Conservation (phyloP, 306 rosid genomes). For the Cucumis sativus region DNA sequence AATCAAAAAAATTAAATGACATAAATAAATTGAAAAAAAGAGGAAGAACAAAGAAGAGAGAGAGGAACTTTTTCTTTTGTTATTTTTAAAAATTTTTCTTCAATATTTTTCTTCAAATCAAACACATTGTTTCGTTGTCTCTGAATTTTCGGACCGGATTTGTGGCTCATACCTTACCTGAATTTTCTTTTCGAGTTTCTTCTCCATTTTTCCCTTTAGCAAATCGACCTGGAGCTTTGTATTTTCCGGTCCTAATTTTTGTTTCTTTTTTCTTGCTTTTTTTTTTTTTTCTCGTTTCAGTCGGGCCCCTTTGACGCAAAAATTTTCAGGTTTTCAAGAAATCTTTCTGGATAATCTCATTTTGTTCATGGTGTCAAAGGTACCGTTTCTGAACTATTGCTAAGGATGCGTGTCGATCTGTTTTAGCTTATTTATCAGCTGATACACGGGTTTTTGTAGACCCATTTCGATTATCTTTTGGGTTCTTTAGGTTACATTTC, state of each 20-base stretch:
- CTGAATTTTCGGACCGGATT: conserved; percentile 29
- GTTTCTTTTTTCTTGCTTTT: neutral
- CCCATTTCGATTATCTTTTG: neutral
- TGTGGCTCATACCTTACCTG: neutral
- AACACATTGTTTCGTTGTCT: conserved; percentile 3
- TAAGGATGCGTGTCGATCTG: conserved; percentile 3
- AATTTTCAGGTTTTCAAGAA: neutral
- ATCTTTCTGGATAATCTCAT: neutral
- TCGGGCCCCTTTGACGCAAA: neutral
- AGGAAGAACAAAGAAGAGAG: neutral
- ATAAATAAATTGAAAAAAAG: neutral
- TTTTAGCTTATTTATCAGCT: neutral
- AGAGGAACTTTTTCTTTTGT: neutral
- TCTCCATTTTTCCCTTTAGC: neutral
- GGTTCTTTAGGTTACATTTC: neutral
- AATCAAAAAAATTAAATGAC: neutral
- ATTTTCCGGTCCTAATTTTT: neutral
- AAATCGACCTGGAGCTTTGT: neutral
- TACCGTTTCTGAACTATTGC: neutral
- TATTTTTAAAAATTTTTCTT: neutral
- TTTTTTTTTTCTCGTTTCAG: neutral
- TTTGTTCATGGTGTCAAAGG: neutral
- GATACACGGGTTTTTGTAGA: neutral
- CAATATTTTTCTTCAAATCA: neutral
- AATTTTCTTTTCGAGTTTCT: neutral